These are phyloP conservation scores for Beauveria bassiana DNA, from an alignment of 2,329 filamentous ascomycete species.

Conservation along the genomic window DNA sequence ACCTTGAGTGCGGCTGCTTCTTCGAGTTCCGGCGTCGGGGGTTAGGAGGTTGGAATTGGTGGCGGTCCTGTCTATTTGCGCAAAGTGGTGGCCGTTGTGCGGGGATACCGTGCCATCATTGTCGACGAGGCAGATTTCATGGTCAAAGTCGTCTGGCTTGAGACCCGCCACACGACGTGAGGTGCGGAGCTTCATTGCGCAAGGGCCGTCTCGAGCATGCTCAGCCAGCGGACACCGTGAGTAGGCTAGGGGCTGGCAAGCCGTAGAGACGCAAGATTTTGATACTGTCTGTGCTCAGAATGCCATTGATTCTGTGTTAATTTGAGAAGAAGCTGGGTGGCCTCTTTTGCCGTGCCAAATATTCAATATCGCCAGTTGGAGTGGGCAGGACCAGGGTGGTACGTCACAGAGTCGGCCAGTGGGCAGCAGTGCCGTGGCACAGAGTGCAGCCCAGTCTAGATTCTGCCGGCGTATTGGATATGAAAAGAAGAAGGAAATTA, in stretches of 20 bases:
- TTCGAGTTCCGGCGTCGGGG: background rate
- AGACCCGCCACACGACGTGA: conserved; percentile 49
- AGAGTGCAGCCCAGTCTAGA: background rate
- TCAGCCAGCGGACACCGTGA: background rate
- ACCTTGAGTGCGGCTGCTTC: background rate
- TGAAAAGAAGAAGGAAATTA: background rate
- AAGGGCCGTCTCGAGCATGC: background rate
- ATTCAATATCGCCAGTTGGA: background rate
- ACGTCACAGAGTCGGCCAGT: background rate
- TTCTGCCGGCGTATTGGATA: background rate
- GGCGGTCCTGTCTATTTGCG: conserved; percentile 5
- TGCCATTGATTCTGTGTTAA: background rate
- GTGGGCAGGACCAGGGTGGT: background rate
- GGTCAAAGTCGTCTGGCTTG: conserved; percentile 57
- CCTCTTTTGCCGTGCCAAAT: background rate
- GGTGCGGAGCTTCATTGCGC: conserved; percentile 29
- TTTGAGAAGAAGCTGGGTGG: background rate
- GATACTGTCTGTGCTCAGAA: background rate
- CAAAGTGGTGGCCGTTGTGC: conserved; percentile 2
- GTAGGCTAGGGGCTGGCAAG: background rate
- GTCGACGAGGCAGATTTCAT: conserved; percentile 64
- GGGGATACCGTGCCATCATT: conserved; percentile 26
- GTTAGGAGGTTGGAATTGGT: conserved; percentile 14
- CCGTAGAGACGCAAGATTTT: background rate
- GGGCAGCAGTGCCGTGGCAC: background rate